Base-by-base conservation (phyloP, 2,329 filamentous ascomycete species). In the Dactylella cylindrospora region DNA sequence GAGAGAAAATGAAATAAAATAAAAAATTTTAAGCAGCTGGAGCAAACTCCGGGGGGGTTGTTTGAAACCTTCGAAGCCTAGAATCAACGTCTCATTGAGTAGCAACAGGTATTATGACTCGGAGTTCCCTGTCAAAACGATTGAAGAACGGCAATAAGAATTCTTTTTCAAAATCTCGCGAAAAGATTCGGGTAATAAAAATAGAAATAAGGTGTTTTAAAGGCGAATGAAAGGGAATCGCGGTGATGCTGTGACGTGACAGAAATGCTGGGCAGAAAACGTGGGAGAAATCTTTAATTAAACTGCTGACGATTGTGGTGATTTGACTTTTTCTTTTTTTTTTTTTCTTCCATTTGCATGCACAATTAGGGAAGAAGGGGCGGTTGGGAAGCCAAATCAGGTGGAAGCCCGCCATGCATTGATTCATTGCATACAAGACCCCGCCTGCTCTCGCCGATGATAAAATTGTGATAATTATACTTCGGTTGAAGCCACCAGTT, bases 181-280 rank as follows among this genome's bases (percentile, higher is more conserved):
- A 15, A 32, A 44, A 23, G 46, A 31, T 49, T 61, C 55, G 55
- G 41, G 55, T 61, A 61, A 31, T 49, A 61, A 61, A 61, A 61
- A 61, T 61, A 61, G 55, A 49, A 49, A 31, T 22, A 40, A 20
- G n/a, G n/a, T 23, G 35, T 43, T 20, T 43, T 53, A 38, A 41
- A 51, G 47, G 35, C 41, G 40, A 52, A 31, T 25, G 46, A 33
- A 47, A 47, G 40, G 23, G 31, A 23, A 35, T 53, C 49, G 52
- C 38, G 49, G 38, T 61, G 47, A 61, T 46, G 22, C 47, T 50
- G 47, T 53, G 55, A 61, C n/a, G n/a, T n/a, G n/a, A n/a, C n/a
- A 51, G 55, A 19, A 38, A 38, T 38, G 33, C 33, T 49, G 41
- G 55, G 47, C 53, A 10, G 55, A 46, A 53, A n/a, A n/a, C n/a